Percentiles rank a stretch among this genome's conserved stretches.
phyloP scores from a whole-genome alignment of 2,329 filamentous ascomycete genomes.

The Fusarium sp. region DNA sequence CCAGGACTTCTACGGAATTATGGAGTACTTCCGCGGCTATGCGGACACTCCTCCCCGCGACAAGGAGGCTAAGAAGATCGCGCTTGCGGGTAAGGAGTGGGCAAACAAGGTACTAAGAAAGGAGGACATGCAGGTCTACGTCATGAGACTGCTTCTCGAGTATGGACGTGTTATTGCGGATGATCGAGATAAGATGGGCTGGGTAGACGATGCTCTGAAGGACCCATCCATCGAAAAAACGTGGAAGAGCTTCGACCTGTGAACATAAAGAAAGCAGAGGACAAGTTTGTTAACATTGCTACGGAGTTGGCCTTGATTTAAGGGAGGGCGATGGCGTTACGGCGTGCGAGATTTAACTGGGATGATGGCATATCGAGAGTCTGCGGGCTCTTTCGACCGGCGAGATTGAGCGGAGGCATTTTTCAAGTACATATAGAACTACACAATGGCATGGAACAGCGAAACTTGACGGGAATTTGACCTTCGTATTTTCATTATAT shows the following conservation, averaged over 20 bases:
- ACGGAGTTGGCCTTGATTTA: conserved; percentile 39
- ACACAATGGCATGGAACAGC: conserved; percentile 16
- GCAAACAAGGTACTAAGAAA: conserved; percentile 74
- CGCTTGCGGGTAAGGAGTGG: conserved; percentile 74
- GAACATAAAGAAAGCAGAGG: not conserved
- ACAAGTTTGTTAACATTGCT: conserved; percentile 1
- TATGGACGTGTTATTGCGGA: conserved; percentile 69
- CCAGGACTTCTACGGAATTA: conserved; percentile 76
- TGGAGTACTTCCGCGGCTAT: conserved; percentile 80
- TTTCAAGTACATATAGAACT: conserved; percentile 35
- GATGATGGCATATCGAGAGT: conserved; percentile 30
- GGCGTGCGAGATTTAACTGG: conserved; percentile 23
- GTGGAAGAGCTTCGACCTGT: conserved; percentile 48
- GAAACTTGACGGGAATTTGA: conserved; percentile 20
- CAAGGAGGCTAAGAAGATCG: conserved; percentile 71
- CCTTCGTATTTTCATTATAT: conserved; percentile 28
- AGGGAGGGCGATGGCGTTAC: conserved; percentile 40
- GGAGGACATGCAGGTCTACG: conserved; percentile 81
- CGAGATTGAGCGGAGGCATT: conserved; percentile 15
- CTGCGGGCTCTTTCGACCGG: conserved; percentile 20
- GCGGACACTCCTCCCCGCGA: conserved; percentile 63
- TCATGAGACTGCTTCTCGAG: conserved; percentile 72
- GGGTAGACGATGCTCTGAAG: conserved; percentile 63
- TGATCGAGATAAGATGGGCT: conserved; percentile 65
- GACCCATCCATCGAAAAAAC: conserved; percentile 51